These are phyloP conservation scores for Fusarium chlamydosporum DNA, from an alignment of 2,329 filamentous ascomycete genomes.

Conservation along the genomic window DNA sequence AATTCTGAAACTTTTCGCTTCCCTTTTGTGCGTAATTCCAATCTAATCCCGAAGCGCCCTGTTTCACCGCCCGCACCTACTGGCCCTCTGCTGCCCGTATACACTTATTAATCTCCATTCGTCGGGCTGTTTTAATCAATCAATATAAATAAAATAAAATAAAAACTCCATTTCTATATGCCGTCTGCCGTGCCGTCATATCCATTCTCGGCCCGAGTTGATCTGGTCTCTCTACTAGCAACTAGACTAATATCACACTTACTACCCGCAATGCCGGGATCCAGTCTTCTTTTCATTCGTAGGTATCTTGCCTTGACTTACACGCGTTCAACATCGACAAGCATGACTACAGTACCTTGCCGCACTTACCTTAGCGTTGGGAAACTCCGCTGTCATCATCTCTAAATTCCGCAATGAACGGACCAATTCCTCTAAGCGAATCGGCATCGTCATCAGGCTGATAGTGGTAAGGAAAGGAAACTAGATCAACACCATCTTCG, in stretches of 20 bases:
- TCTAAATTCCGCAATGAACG: not conserved
- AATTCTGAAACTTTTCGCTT: constrained; percentile 16
- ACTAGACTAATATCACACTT: not conserved
- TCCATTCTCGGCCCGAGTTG: constrained; percentile 26
- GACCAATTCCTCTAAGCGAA: too few relatives aligned
- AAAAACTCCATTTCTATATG: constrained; percentile 8
- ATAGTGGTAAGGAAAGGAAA: not conserved
- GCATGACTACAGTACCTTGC: not conserved
- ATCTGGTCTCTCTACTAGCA: not conserved
- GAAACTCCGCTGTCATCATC: not conserved
- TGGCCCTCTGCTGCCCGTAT: too few relatives aligned
- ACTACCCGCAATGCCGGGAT: not conserved
- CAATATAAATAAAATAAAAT: not conserved
- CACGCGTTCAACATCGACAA: constrained; percentile 11
- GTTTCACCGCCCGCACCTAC: not conserved
- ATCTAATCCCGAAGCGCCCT: constrained; percentile 1
- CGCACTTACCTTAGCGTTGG: not conserved
- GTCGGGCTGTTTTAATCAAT: not conserved
- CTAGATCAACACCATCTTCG: not conserved
- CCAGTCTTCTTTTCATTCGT: not conserved
- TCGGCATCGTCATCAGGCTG: not conserved
- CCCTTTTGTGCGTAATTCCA: not conserved
- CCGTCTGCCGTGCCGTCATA: constrained; percentile 32
- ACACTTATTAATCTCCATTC: too few relatives aligned
- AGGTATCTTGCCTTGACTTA: constrained; percentile 18